Conservation (phyloP, 208 protist genomes). For the Acanthamoeba healyi region DNA sequence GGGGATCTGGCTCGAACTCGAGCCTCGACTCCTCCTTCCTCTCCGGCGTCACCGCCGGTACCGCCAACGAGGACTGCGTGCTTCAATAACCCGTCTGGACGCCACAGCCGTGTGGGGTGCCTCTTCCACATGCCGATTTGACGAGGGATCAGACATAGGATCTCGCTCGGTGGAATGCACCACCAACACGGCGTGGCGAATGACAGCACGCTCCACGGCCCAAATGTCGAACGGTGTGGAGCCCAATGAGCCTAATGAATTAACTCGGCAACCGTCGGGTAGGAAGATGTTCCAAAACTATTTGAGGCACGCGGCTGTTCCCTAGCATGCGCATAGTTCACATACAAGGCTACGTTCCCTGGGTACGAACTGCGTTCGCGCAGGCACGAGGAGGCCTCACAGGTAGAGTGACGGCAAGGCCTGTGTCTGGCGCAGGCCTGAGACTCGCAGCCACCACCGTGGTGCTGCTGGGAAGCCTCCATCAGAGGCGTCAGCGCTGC, state of each 20-base stretch:
- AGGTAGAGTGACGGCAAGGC: too few relatives aligned
- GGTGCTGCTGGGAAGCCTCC: not conserved
- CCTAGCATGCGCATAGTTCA: not conserved
- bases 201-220: too few relatives aligned
- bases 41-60: not conserved
- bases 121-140: too few relatives aligned
- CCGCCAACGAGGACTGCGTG: not conserved
- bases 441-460: too few relatives aligned
- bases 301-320: not conserved
- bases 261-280: not conserved
- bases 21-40: not conserved
- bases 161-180: too few relatives aligned
- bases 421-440: too few relatives aligned
- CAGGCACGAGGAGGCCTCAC: too few relatives aligned
- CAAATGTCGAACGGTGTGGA: too few relatives aligned
- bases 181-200: too few relatives aligned
- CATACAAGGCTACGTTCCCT: not conserved
- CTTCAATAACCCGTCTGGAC: too few relatives aligned
- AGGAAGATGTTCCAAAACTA: not conserved
- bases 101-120: not conserved
- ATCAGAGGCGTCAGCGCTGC: not conserved
- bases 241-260: not conserved
- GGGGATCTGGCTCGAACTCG: not conserved
- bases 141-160: too few relatives aligned
- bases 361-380: too few relatives aligned